A percentile compares a stretch with the other conserved stretches of the same genome.
Conservation (phyloP, 2,329 filamentous ascomycete species). For the Huntiella omanensis region DNA sequence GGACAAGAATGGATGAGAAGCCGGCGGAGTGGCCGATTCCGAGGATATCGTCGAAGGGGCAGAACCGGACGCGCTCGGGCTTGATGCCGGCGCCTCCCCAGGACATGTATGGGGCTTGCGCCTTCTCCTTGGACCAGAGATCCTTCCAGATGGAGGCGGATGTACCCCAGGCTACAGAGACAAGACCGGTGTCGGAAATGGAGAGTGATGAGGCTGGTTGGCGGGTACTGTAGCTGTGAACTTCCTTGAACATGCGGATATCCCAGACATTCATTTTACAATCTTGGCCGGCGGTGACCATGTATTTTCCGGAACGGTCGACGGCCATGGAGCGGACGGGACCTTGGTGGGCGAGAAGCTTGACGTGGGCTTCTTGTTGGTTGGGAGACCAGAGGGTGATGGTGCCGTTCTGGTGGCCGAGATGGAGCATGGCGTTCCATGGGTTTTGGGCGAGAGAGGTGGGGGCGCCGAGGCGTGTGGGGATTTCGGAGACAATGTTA, state of each 20-base stretch:
- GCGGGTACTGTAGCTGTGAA: slow-evolving; percentile 72
- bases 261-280: slow-evolving; percentile 91
- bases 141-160: slow-evolving; percentile 81
- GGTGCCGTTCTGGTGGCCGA: slow-evolving; percentile 86
- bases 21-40: slow-evolving; percentile 70
- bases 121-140: slow-evolving; percentile 65
- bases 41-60: slow-evolving; percentile 84
- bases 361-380: slow-evolving; percentile 67
- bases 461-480: slow-evolving; percentile 68
- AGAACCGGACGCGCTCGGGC: slow-evolving; percentile 74
- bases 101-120: slow-evolving; percentile 76
- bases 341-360: slow-evolving; percentile 73
- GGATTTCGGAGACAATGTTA: slow-evolving; percentile 66
- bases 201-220: slow-evolving; percentile 67
- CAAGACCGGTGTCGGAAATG: slow-evolving; percentile 76
- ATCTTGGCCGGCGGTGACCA: slow-evolving; percentile 86
- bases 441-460: slow-evolving; percentile 76
- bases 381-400: slow-evolving; percentile 96
- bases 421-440: slow-evolving; percentile 77
- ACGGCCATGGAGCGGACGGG: slow-evolving; percentile 73
- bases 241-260: slow-evolving; percentile 79
- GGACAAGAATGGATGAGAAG: slow-evolving; percentile 77
- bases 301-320: slow-evolving; percentile 81
- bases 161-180: slow-evolving; percentile 81
- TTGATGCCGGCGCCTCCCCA: slow-evolving; percentile 75